These are phyloP conservation scores for Diaporthe citriasiana DNA, from an alignment of 2,329 filamentous ascomycete species.

Conservation along the genomic window DNA sequence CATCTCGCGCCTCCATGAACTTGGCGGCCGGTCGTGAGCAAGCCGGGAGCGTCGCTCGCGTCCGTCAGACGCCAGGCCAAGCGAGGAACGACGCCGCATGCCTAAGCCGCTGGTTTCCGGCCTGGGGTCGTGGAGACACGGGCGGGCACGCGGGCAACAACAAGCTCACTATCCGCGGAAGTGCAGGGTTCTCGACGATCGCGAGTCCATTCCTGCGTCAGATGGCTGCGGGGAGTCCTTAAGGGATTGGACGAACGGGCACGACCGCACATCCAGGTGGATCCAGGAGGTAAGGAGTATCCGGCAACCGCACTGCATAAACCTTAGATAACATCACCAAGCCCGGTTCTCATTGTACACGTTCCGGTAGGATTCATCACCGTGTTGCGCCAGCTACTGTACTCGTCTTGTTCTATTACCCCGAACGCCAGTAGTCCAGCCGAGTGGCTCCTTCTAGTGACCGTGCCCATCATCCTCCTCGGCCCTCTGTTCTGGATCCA, in stretches of 20 bases:
- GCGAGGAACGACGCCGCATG: conserved; percentile 32
- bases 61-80: conserved; percentile 25
- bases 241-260: conserved; percentile 1
- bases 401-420: conserved; percentile 32
- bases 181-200: conserved; percentile 34
- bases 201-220: conserved; percentile 22
- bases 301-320: conserved; percentile 1
- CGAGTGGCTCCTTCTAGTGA: conserved; percentile 67
- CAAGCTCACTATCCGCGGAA: background rate
- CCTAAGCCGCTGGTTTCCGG: conserved; percentile 38
- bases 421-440: conserved; percentile 28
- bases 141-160: background rate
- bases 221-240: conserved; percentile 7
- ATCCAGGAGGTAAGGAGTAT: conserved; percentile 8
- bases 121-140: conserved; percentile 21
- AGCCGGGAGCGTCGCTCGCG: conserved; percentile 13
- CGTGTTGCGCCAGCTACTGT: conserved; percentile 31
- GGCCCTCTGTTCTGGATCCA: conserved; percentile 88
- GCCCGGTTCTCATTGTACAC: conserved; percentile 20
- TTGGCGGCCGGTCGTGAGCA: conserved; percentile 9
- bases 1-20: conserved; percentile 12
- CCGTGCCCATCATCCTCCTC: conserved; percentile 88
- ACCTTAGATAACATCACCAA: conserved; percentile 27
- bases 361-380: conserved; percentile 19
- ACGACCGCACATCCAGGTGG: conserved; percentile 7